A percentile compares a stretch with the other conserved stretches of the same genome.
Conservation (phyloP, 345 rosid genomes). For the Ailanthus altissimus region DNA sequence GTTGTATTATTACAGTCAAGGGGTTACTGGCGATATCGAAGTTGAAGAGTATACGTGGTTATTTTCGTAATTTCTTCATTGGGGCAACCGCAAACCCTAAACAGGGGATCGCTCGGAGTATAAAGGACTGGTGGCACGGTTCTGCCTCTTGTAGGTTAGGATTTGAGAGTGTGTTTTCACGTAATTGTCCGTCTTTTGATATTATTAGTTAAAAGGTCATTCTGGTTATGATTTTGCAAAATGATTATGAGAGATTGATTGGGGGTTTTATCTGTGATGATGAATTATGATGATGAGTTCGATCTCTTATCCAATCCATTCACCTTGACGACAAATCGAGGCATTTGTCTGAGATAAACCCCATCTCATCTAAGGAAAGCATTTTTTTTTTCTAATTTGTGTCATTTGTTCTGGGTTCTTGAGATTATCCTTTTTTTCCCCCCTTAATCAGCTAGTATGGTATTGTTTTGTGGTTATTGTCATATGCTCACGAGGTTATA, state of each 20-base stretch:
- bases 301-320: constrained; percentile 40
- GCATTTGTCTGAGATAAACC: constrained; percentile 69
- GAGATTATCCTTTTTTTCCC: neutral
- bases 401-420: neutral
- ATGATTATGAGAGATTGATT: neutral
- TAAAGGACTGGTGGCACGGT: neutral
- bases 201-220: too few relatives aligned
- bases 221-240: neutral
- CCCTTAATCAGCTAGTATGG: neutral
- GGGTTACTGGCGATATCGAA: neutral
- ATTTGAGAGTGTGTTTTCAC: neutral
- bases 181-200: neutral
- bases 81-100: neutral
- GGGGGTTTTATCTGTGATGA: constrained; percentile 35
- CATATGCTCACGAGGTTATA: neutral
- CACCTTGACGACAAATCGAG: constrained; percentile 59
- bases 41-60: neutral
- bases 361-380: neutral
- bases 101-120: too few relatives aligned
- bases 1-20: neutral
- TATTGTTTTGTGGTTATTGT: neutral
- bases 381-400: neutral
- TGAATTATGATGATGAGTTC: constrained; percentile 53
- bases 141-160: neutral
- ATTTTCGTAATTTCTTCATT: neutral